phyloP scores from a whole-genome alignment of 2,329 filamentous ascomycete genomes.

The Trichophyton simii region DNA sequence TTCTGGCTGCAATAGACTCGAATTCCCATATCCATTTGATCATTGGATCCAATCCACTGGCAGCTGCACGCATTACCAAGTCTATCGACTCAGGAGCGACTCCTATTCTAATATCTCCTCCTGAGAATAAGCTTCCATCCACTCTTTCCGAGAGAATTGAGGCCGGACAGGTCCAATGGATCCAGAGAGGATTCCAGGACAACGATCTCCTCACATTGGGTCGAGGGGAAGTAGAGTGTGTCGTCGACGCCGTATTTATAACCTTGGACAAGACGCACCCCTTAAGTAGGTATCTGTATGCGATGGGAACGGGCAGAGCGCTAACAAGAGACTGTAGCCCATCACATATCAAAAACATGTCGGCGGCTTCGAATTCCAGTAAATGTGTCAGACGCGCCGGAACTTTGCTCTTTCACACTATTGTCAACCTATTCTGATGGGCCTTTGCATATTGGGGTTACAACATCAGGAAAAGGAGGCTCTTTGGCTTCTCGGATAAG shows the following conservation, averaged over 20 bases:
- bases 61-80: conserved; percentile 68
- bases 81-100: conserved; percentile 70
- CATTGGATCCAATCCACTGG: conserved; percentile 73
- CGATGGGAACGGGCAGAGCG: neutral
- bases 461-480: conserved; percentile 87
- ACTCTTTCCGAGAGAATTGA: conserved; percentile 33
- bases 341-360: conserved; percentile 62
- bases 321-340: conserved; percentile 31
- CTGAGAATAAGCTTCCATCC: conserved; percentile 47
- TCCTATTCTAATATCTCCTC: conserved; percentile 65
- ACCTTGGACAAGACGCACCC: conserved; percentile 45
- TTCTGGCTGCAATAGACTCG: conserved; percentile 31
- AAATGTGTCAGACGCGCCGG: conserved; percentile 79
- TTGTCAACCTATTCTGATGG: conserved; percentile 83
- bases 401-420: conserved; percentile 78
- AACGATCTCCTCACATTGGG: conserved; percentile 62
- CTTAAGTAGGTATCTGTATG: conserved; percentile 30
- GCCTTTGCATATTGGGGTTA: conserved; percentile 86
- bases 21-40: conserved; percentile 57
- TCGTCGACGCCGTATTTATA: conserved; percentile 89
- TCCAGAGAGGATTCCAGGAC: conserved; percentile 49
- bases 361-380: conserved; percentile 71
- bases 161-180: conserved; percentile 31
- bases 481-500: conserved; percentile 83
- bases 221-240: conserved; percentile 59